Evolutionary conservation across 2,329 filamentous ascomycete genomes (phyloP), one percentile per base, ranked within the genome.

Genomic region (Sporothrix phasma): DNA sequence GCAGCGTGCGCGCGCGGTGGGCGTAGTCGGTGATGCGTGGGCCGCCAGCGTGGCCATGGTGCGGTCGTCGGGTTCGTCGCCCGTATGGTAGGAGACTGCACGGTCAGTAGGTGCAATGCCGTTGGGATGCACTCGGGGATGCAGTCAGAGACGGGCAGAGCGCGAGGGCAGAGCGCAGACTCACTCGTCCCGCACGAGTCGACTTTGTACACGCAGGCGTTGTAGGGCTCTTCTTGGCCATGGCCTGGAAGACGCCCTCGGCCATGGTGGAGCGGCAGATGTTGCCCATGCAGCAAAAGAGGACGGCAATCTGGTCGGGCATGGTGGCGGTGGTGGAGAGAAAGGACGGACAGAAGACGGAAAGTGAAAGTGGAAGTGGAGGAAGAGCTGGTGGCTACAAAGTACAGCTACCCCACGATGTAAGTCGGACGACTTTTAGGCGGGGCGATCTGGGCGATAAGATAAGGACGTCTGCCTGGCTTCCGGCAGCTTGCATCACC

Each of bases 281-380:
- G 76, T 99, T 99, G 74, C 94, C 94, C 39, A 97, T 82, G 77
- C 94, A 99, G 70, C 97, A 93, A 73, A 97, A 97, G 61, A 97
- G 84, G 43, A 97, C 88, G 2, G 88, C 92, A 63, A 90, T 68
- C 59, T 69, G 68, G 29, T 73, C 70, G 13, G 69, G 19, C 71
- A 73, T 73, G n/a, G 59, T 51, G 54, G 51, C 19, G 45, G 43
- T 7, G n/a, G n/a, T 19, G 24, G 17, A 24, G 41, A n/a, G 17
- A 7, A 7, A 43, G 29, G 53, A 13, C 6, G 53, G 19, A 29
- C n/a, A 31, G 13, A 11, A 29, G 7, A 8, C 26, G 34, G 7
- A 26, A 11, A 5, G 43, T 41, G 13, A n/a, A 5, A 13, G 6
- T n/a, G 7, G 37, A 29, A 43, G 31, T 11, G 41, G 11, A 39